Evolutionary conservation across 2,329 filamentous ascomycete genomes (phyloP).

Genomic region (Epichloe hybrida): DNA sequence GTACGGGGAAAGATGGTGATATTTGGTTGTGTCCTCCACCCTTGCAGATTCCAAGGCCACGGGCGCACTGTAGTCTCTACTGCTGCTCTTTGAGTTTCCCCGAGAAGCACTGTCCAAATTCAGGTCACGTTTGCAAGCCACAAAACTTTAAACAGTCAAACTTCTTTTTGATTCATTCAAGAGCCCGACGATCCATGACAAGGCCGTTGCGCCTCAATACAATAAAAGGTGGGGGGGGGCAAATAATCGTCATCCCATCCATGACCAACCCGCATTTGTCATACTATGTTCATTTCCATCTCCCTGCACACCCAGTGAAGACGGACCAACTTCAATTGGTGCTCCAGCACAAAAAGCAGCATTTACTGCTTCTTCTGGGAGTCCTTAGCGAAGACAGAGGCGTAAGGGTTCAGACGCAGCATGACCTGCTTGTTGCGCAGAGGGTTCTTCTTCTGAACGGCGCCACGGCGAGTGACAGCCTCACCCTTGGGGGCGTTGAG

Average conservation of each 20-base stretch:
- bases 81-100: neutral
- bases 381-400: constrained; percentile 71
- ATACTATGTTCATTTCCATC: constrained; percentile 5
- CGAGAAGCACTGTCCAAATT: neutral
- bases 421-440: constrained; percentile 98
- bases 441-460: constrained; percentile 99
- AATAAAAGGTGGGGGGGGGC: neutral
- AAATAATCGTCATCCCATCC: neutral
- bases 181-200: constrained; percentile 19
- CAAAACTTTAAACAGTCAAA: constrained; percentile 11
- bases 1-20: too few species aligned
- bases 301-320: constrained; percentile 27
- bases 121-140: neutral
- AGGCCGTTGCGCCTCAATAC: constrained; percentile 23
- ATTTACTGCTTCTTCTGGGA: constrained; percentile 26
- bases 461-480: constrained; percentile 74
- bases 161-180: constrained; percentile 22
- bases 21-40: too few species aligned
- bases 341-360: neutral
- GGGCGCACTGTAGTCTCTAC: neutral
- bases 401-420: constrained; percentile 97
- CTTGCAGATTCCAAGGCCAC: too few species aligned
- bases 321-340: constrained; percentile 2
- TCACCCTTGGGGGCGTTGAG: constrained; percentile 84
- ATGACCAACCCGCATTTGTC: neutral